These are phyloP conservation scores for Mimosa bimucronata DNA, from an alignment of 306 rosid genomes.

Conservation along the genomic window DNA sequence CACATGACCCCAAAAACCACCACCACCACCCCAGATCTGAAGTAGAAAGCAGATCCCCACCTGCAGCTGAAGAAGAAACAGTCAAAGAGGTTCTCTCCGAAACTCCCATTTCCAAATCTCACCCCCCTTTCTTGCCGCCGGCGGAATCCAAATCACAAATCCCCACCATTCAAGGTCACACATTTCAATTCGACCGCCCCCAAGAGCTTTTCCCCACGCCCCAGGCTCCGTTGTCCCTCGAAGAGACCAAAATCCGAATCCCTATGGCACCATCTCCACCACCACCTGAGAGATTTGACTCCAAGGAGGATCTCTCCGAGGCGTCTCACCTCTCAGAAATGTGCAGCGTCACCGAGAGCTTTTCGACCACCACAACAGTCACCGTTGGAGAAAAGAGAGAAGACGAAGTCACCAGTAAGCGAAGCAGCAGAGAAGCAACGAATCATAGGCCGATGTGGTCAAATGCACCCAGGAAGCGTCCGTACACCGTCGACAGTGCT, in stretches of 20 bases:
- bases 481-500: slow-evolving; percentile 43
- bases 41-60: slow-evolving; percentile 28
- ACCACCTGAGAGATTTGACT: slow-evolving; percentile 4
- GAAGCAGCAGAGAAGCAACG: slow-evolving; percentile 48
- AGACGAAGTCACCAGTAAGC: slow-evolving; percentile 77
- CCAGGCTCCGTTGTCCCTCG: slow-evolving; percentile 22
- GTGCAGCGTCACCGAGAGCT: slow-evolving; percentile 64
- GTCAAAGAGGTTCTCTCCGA: slow-evolving; percentile 94
- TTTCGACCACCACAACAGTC: slow-evolving; percentile 59
- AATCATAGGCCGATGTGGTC: slow-evolving; percentile 39
- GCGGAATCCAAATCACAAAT: slow-evolving; percentile 41
- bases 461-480: slow-evolving; percentile 54
- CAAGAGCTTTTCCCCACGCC: slow-evolving; percentile 49
- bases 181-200: neutral
- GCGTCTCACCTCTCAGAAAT: slow-evolving; percentile 57
- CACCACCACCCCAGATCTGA: slow-evolving; percentile 35
- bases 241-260: slow-evolving; percentile 37
- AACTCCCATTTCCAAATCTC: slow-evolving; percentile 68
- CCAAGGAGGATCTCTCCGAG: slow-evolving; percentile 44
- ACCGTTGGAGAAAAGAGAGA: slow-evolving; percentile 63
- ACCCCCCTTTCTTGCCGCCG: too few relatives aligned
- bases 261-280: neutral
- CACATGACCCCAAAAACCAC: slow-evolving; percentile 29
- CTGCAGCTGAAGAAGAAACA: slow-evolving; percentile 63
- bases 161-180: slow-evolving; percentile 5